Percentiles rank a stretch among this genome's conserved stretches.
Evolutionary conservation across 2,329 filamentous ascomycete species (phyloP).

Genomic region (Trichoderma sp.): DNA sequence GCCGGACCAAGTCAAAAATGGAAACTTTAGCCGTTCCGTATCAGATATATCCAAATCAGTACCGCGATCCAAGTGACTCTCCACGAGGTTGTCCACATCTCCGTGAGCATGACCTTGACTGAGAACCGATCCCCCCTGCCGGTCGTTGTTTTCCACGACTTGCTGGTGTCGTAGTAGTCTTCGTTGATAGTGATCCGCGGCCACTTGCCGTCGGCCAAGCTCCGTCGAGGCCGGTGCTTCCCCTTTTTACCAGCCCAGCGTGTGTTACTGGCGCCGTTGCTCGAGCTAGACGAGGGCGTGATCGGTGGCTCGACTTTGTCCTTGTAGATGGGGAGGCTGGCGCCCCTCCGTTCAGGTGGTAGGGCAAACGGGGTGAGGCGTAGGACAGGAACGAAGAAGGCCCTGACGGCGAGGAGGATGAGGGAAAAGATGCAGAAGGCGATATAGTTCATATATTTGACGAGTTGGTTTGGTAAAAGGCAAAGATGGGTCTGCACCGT

Average conservation of each 20-base stretch:
- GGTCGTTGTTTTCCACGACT: conserved; percentile 31
- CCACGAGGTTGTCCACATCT: conserved; percentile 61
- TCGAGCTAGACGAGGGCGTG: conserved; percentile 17
- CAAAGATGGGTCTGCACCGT: conserved; percentile 90
- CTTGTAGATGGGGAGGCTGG: conserved; percentile 46
- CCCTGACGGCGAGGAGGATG: conserved; percentile 49
- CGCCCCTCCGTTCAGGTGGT: conserved; percentile 35
- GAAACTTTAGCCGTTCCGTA: conserved; percentile 54
- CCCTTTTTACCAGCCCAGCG: conserved; percentile 29
- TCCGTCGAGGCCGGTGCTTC: conserved; percentile 37
- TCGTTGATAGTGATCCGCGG: conserved; percentile 55
- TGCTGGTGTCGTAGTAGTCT: conserved; percentile 45
- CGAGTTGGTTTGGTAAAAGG: conserved; percentile 82
- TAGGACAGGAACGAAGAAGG: conserved; percentile 56
- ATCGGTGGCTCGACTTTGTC: conserved; percentile 49
- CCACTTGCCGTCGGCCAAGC: conserved; percentile 43
- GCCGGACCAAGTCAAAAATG: neutral
- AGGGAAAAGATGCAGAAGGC: conserved; percentile 56
- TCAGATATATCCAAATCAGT: conserved; percentile 64
- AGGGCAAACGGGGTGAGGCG: conserved; percentile 54
- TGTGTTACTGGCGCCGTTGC: conserved; percentile 23
- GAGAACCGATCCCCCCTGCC: conserved; percentile 29
- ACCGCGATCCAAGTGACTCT: conserved; percentile 62
- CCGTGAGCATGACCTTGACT: conserved; percentile 50
- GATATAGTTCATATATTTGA: conserved; percentile 77